Evolutionary conservation across 2,329 filamentous ascomycete species (phyloP), one percentile per base, ranked within the genome.

Genomic region (Emericellopsis atlantica): DNA sequence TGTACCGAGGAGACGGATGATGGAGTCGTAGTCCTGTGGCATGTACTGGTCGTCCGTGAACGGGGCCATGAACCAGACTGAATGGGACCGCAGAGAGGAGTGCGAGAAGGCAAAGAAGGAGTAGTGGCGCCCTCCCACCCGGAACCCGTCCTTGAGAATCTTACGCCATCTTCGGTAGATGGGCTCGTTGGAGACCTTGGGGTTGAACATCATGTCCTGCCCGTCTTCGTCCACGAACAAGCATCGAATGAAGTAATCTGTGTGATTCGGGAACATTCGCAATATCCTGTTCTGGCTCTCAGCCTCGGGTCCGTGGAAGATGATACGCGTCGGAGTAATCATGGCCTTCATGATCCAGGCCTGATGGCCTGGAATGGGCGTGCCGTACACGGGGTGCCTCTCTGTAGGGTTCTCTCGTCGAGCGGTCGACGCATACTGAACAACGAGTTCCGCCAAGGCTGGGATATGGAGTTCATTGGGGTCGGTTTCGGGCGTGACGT

Each of bases 101-200:
- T 89, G 81, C 0, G 83, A 88, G 55, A 88, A 90, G 0, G 84
- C 84, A 0, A 90, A 65, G 50, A 89, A 90, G 0, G 60, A 58
- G 50, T 77, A 87, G 1, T 57, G 52, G 11, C 77, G 66, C 0
- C 77, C 82, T 3, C 72, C 82, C 40, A 90, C 74, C 1, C 60
- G 51, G 23, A 93, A 74, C 0, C 78, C 79, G 0, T 65, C 51
- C 3, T 62, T 55, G 8, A 92, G 64, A 0, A 86, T 60, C 0
- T 53, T 46, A 40, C 72, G 72, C 56, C 88, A 89, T 1, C 79
- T 73, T 0, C 54, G 49, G 45, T 76, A 72, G 8, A 87, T 66
- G 1, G 47, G 35, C 0, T 74, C 64, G 42, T 64, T 59, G 18
- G 55, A 56, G 1, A 72, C 54, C 5, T 57, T 63, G 2, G 69